Percentiles rank a stretch among this genome's conserved stretches.
phyloP scores from a whole-genome alignment of 1,139 yeast genomes.

The Debaryomyces fabryi region DNA sequence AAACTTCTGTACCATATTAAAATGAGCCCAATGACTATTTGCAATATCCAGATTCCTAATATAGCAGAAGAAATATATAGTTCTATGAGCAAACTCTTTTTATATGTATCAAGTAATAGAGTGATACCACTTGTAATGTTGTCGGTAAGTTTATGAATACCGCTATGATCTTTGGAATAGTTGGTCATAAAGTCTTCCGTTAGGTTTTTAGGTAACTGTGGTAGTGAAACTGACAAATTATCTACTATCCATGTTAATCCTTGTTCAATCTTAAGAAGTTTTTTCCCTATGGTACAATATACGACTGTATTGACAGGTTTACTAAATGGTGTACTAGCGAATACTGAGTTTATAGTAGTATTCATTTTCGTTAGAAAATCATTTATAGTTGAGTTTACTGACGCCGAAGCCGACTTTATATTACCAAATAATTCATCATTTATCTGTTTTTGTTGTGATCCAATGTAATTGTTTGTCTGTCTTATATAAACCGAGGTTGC shows the following conservation, averaged over 20 bases:
- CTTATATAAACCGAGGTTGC: constrained; percentile 18
- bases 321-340: constrained; percentile 69
- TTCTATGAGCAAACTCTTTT: constrained; percentile 43
- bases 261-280: constrained; percentile 60
- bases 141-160: constrained; percentile 1
- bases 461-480: constrained; percentile 28
- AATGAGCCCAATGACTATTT: constrained; percentile 40
- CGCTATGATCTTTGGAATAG: constrained; percentile 2
- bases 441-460: constrained; percentile 39
- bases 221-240: constrained; percentile 62
- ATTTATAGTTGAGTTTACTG: constrained; percentile 52
- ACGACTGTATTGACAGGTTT: constrained; percentile 66
- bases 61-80: constrained; percentile 46
- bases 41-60: constrained; percentile 51
- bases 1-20: constrained; percentile 17
- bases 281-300: constrained; percentile 77
- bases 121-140: constrained; percentile 6
- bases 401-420: constrained; percentile 54
- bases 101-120: constrained; percentile 32
- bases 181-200: constrained; percentile 9
- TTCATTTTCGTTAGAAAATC: constrained; percentile 35
- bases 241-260: constrained; percentile 82
- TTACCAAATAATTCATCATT: constrained; percentile 71
- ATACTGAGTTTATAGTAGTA: constrained; percentile 41
- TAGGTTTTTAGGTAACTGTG: constrained; percentile 28